phyloP scores from a whole-genome alignment of 2,329 filamentous ascomycete genomes.

The Epichloe typhina region DNA sequence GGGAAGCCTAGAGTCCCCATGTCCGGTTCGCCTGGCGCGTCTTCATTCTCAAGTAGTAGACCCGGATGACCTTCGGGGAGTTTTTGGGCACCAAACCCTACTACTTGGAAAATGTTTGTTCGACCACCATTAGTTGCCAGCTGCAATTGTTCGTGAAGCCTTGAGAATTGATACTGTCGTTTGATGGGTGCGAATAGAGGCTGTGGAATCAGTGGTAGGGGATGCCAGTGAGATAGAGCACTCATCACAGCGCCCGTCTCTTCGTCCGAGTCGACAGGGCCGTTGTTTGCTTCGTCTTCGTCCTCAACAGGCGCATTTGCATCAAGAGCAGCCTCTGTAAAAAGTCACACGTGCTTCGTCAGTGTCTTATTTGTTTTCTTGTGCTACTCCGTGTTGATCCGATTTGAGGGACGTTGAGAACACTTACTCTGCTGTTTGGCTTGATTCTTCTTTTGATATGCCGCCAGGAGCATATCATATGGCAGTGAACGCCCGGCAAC shows the following conservation, averaged over 20 bases:
- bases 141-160: constrained; percentile 52
- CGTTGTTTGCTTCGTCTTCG: constrained; percentile 65
- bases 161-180: constrained; percentile 47
- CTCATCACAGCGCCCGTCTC: constrained; percentile 83
- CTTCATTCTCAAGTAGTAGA: constrained; percentile 32
- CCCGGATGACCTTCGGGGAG: constrained; percentile 36
- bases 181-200: constrained; percentile 47
- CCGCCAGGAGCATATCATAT: constrained; percentile 81
- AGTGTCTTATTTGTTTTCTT: neutral
- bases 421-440: constrained; percentile 87
- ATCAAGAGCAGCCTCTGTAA: constrained; percentile 77
- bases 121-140: constrained; percentile 53
- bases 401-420: neutral
- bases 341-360: constrained; percentile 1
- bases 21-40: constrained; percentile 46
- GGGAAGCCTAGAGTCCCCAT: constrained; percentile 25
- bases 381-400: neutral
- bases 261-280: constrained; percentile 85
- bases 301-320: constrained; percentile 85
- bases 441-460: constrained; percentile 96
- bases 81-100: constrained; percentile 42
- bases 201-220: constrained; percentile 63
- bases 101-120: constrained; percentile 51
- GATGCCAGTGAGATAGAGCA: constrained; percentile 61
- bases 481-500: constrained; percentile 78